phyloP scores from a whole-genome alignment of 164 flowering plant species.

The Nymphaea thermarum region DNA sequence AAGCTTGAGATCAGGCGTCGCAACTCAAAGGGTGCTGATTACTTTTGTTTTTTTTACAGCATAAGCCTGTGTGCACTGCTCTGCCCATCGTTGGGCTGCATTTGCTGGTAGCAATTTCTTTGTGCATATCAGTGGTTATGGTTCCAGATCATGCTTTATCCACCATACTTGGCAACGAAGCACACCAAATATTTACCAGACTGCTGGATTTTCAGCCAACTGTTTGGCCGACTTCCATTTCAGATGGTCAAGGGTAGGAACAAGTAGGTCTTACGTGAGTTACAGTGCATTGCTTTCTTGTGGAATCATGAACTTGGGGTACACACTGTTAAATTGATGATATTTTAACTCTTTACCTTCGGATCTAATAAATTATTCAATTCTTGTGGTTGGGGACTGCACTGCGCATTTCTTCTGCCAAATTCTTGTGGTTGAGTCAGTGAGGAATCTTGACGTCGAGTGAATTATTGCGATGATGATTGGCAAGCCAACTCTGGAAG shows the following conservation, averaged over 20 bases:
- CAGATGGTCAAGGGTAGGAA: slow-evolving; percentile 4
- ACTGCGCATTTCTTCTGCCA: too few relatives aligned
- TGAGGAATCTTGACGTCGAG: too few relatives aligned
- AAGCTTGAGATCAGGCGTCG: too few relatives aligned
- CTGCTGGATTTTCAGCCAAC: slow-evolving; percentile 59
- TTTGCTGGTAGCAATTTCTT: too few relatives aligned
- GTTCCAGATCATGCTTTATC: slow-evolving; percentile 90
- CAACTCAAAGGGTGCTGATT: too few relatives aligned
- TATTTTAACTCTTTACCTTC: neutral
- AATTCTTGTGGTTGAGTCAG: too few relatives aligned
- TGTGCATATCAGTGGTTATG: slow-evolving; percentile 71
- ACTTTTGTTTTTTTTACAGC: too few relatives aligned
- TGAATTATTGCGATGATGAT: too few relatives aligned
- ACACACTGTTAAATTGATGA: neutral
- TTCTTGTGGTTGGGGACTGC: neutral
- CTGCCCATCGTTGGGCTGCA: too few relatives aligned
- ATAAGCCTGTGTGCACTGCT: too few relatives aligned
- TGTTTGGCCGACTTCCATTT: slow-evolving; percentile 76
- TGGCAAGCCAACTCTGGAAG: too few relatives aligned
- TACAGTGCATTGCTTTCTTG: neutral
- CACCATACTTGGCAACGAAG: slow-evolving; percentile 37
- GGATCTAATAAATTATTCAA: too few relatives aligned
- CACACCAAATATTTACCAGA: slow-evolving; percentile 67
- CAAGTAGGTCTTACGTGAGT: neutral
- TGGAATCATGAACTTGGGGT: neutral